A percentile compares a stretch with the other conserved stretches of the same genome.
These are phyloP conservation scores for Conoideocrella luteorostrata DNA, from an alignment of 2,329 filamentous ascomycete genomes.

Conservation along the genomic window DNA sequence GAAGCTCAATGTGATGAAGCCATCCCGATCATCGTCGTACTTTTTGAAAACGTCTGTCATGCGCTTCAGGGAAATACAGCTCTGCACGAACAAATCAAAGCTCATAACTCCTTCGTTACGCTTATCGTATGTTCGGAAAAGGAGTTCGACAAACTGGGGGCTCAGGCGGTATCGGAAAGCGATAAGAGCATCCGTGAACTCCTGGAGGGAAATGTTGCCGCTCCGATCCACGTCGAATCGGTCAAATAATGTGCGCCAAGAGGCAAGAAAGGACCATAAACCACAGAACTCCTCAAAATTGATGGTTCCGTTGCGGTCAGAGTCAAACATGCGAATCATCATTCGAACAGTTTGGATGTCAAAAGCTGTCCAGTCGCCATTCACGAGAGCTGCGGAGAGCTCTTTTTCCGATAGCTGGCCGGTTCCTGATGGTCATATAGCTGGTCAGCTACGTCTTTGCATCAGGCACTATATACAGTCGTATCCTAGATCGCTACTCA, in stretches of 20 bases:
- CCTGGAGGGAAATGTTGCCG: conserved; percentile 77
- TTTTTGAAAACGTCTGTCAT: conserved; percentile 99
- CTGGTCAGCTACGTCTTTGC: too few species aligned
- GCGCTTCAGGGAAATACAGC: conserved; percentile 90
- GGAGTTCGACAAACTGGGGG: conserved; percentile 71
- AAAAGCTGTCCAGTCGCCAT: conserved; percentile 92
- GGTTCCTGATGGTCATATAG: conserved; percentile 56
- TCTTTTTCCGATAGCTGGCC: conserved; percentile 82
- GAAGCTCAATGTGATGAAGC: conserved; percentile 79
- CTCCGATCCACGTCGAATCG: conserved; percentile 84
- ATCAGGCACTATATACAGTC: too few species aligned
- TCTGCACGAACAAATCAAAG: conserved; percentile 97
- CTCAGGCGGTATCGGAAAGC: conserved; percentile 91
- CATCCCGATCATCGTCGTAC: conserved; percentile 94
- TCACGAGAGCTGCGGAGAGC: conserved; percentile 84
- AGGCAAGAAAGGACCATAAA: conserved; percentile 90
- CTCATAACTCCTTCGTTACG: conserved; percentile 64
- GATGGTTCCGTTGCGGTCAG: conserved; percentile 80
- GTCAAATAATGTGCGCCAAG: conserved; percentile 92
- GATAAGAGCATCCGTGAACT: conserved; percentile 85
- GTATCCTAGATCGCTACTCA: too few species aligned
- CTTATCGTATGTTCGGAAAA: conserved; percentile 89
- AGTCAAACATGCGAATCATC: conserved; percentile 99
- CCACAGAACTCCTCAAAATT: conserved; percentile 95
- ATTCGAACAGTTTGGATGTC: conserved; percentile 91